Evolutionary conservation across 2,329 filamentous ascomycete species (phyloP).

Genomic region (Pseudocercospora macadamiae): DNA sequence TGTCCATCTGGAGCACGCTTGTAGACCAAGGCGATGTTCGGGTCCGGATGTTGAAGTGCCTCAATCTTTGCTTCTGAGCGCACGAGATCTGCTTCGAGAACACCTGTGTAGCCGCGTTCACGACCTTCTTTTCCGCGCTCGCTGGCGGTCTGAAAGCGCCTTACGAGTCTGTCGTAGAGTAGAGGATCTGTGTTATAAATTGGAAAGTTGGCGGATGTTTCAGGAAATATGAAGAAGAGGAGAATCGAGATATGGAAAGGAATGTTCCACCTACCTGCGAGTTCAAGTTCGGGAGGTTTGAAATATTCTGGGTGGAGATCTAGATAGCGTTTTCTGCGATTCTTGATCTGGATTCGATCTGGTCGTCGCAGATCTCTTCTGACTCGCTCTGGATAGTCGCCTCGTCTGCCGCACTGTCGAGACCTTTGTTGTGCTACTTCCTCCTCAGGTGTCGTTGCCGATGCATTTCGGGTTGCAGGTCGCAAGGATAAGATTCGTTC

Average conservation of each 20-base stretch:
- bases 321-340: constrained; percentile 77
- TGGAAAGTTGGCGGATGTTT: neutral
- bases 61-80: constrained; percentile 76
- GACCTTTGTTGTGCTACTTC: too few species aligned
- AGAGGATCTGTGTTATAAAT: constrained; percentile 66
- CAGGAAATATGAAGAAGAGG: constrained; percentile 5
- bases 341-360: constrained; percentile 54
- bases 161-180: constrained; percentile 78
- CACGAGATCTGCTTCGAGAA: constrained; percentile 75
- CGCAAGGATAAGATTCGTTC: neutral
- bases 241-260: constrained; percentile 6
- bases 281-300: constrained; percentile 59
- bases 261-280: constrained; percentile 53
- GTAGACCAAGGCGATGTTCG: constrained; percentile 55
- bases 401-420: neutral
- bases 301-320: constrained; percentile 75
- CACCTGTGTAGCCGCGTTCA: constrained; percentile 75
- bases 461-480: neutral
- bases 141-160: constrained; percentile 71
- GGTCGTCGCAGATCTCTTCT: neutral
- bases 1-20: constrained; percentile 56
- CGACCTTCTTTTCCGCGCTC: constrained; percentile 76
- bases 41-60: constrained; percentile 59
- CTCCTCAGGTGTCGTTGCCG: neutral
- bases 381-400: neutral